These are phyloP conservation scores for Penicillium thymicola DNA, from an alignment of 2,329 filamentous ascomycete species.

Conservation along the genomic window DNA sequence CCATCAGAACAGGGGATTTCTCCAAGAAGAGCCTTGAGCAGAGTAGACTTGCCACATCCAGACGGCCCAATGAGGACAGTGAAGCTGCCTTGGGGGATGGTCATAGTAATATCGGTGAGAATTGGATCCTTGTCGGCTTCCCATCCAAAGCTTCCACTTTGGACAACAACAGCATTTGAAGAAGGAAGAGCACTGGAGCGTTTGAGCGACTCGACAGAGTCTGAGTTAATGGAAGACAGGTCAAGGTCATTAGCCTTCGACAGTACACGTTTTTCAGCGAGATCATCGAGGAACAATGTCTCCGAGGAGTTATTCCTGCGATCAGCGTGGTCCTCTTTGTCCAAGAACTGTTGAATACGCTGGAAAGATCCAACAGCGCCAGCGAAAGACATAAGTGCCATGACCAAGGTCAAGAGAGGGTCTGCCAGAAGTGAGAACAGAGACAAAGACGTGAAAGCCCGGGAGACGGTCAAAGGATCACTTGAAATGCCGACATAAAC, in stretches of 20 bases:
- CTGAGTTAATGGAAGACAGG: slow-evolving; percentile 22
- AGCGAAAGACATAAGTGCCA: slow-evolving; percentile 45
- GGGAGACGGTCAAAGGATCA: slow-evolving; percentile 41
- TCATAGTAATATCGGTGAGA: slow-evolving; percentile 42
- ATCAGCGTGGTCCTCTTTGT: slow-evolving; percentile 32
- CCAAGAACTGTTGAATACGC: slow-evolving; percentile 47
- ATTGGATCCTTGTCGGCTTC: slow-evolving; percentile 41
- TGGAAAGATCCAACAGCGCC: slow-evolving; percentile 47
- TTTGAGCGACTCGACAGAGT: slow-evolving; percentile 23
- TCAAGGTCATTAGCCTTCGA: slow-evolving; percentile 25
- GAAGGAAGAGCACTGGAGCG: slow-evolving; percentile 11
- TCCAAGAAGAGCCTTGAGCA: slow-evolving; percentile 47
- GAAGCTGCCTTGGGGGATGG: slow-evolving; percentile 43
- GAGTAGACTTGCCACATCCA: slow-evolving; percentile 53
- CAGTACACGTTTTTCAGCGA: slow-evolving; percentile 20
- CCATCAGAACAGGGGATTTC: slow-evolving; percentile 40
- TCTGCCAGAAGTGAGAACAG: slow-evolving; percentile 48
- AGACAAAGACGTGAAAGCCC: slow-evolving; percentile 48
- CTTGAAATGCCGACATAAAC: slow-evolving; percentile 44
- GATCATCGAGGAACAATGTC: slow-evolving; percentile 14
- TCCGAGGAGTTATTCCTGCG: slow-evolving; percentile 14
- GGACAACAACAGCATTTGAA: slow-evolving; percentile 38
- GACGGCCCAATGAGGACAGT: slow-evolving; percentile 52
- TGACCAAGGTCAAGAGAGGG: slow-evolving; percentile 46
- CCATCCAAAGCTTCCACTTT: slow-evolving; percentile 50